A percentile compares a stretch with the other conserved stretches of the same genome.
Conservation (phyloP, 805 yeast species). For the Wickerhamomyces tratensis region DNA sequence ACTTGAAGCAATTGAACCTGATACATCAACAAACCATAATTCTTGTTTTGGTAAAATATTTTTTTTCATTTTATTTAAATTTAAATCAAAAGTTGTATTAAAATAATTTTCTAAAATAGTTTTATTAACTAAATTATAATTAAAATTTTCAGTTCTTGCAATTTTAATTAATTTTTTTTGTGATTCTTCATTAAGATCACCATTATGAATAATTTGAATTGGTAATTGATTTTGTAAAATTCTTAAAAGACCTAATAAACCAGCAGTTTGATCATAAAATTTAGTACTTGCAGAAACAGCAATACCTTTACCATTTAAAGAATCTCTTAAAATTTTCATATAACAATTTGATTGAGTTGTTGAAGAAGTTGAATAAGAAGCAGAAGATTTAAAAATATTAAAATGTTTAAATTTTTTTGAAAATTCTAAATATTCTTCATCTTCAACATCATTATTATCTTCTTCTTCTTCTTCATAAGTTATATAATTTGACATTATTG, state of each 20-base stretch:
- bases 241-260: constrained; percentile 30
- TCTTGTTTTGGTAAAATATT: constrained; percentile 21
- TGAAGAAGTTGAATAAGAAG: constrained; percentile 14
- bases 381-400: background rate
- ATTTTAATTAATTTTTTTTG: constrained; percentile 23
- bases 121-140: constrained; percentile 18
- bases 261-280: constrained; percentile 19
- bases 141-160: constrained; percentile 21
- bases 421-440: too few relatives aligned
- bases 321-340: constrained; percentile 14
- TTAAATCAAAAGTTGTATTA: background rate
- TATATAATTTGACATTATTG: constrained; percentile 9
- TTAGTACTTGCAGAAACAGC: constrained; percentile 21
- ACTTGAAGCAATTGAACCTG: background rate
- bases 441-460: constrained; percentile 2
- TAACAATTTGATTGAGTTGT: constrained; percentile 16
- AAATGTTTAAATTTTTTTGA: constrained; percentile 8
- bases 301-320: constrained; percentile 26
- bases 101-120: background rate
- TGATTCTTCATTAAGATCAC: constrained; percentile 21
- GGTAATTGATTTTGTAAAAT: constrained; percentile 27
- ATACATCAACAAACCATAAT: constrained; percentile 17
- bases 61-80: constrained; percentile 16
- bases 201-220: constrained; percentile 29
- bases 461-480: constrained; percentile 13